These are phyloP conservation scores for Coprinopsis sp. DNA, from an alignment of 768 basidiomycete genomes.

Conservation along the genomic window DNA sequence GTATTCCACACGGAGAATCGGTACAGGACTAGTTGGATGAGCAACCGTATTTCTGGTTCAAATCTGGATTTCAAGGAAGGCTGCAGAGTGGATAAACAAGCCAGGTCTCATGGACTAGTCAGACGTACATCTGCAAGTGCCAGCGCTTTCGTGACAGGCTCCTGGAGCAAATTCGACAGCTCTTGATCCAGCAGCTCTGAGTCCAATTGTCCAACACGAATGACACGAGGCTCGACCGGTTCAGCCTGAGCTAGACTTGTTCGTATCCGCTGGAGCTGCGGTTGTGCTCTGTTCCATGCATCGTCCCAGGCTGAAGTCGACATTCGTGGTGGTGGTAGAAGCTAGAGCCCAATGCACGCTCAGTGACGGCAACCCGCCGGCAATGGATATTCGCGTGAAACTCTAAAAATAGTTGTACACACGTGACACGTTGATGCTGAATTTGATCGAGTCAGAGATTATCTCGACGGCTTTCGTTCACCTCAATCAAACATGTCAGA, in stretches of 20 bases:
- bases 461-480: slow-evolving; percentile 12
- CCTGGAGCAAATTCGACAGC: slow-evolving; percentile 73
- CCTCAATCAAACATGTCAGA: slow-evolving; percentile 62
- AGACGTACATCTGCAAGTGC: slow-evolving; percentile 54
- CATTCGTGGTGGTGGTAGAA: slow-evolving; percentile 16
- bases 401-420: slow-evolving; percentile 7
- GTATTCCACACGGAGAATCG: slow-evolving; percentile 79
- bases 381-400: slow-evolving; percentile 14
- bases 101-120: not conserved
- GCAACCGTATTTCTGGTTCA: slow-evolving; percentile 68
- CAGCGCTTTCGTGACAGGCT: slow-evolving; percentile 74
- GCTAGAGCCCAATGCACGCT: not conserved
- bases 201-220: slow-evolving; percentile 89
- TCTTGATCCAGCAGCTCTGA: slow-evolving; percentile 88
- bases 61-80: slow-evolving; percentile 53
- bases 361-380: slow-evolving; percentile 4
- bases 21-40: slow-evolving; percentile 71
- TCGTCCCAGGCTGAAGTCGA: slow-evolving; percentile 44
- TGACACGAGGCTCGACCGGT: slow-evolving; percentile 41
- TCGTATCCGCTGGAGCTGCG: slow-evolving; percentile 45
- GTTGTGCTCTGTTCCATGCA: slow-evolving; percentile 61
- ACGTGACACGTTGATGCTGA: slow-evolving; percentile 12
- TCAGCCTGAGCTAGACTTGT: slow-evolving; percentile 29
- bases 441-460: slow-evolving; percentile 16
- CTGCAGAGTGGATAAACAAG: slow-evolving; percentile 30